Percentiles rank a stretch among this genome's conserved stretches.
These are phyloP conservation scores for Vitellaria paradoxa DNA, from an alignment of 179 eudicot genomes.

Conservation along the genomic window DNA sequence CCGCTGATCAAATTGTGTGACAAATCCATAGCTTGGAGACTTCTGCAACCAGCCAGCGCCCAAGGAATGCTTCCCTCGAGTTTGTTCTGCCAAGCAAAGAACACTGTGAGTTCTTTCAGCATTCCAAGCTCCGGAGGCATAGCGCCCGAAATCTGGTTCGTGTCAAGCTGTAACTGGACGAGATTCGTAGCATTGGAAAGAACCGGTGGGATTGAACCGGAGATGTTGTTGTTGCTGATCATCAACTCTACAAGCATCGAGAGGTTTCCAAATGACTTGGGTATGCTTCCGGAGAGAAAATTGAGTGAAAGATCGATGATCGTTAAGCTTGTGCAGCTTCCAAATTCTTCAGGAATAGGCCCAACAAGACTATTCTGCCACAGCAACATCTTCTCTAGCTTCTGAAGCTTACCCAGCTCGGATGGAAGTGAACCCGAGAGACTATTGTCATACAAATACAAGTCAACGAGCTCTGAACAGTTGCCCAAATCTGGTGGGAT, in stretches of 20 bases:
- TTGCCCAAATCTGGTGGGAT: slow-evolving; percentile 75
- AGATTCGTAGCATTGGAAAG: slow-evolving; percentile 61
- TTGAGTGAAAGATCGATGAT: slow-evolving; percentile 73
- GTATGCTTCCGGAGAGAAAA: slow-evolving; percentile 63
- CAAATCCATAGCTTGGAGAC: slow-evolving; percentile 80
- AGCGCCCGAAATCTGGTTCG: slow-evolving; percentile 72
- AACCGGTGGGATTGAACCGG: slow-evolving; percentile 76
- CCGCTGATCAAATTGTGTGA: slow-evolving; percentile 85
- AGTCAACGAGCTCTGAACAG: slow-evolving; percentile 67
- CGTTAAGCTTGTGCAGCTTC: slow-evolving; percentile 58
- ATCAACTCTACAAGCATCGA: slow-evolving; percentile 60
- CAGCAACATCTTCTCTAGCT: slow-evolving; percentile 67
- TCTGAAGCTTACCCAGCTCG: slow-evolving; percentile 69
- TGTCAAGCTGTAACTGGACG: slow-evolving; percentile 77
- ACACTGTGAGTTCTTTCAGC: slow-evolving; percentile 45
- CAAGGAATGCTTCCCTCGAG: slow-evolving; percentile 81
- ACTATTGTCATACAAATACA: slow-evolving; percentile 77
- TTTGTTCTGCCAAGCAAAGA: slow-evolving; percentile 90
- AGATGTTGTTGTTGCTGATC: slow-evolving; percentile 81
- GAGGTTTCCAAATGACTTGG: slow-evolving; percentile 62
- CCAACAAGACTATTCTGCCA: slow-evolving; percentile 89
- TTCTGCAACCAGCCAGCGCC: slow-evolving; percentile 53
- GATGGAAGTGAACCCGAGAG: slow-evolving; percentile 69
- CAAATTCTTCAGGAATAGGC: slow-evolving; percentile 69
- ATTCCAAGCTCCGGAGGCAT: slow-evolving; percentile 72